phyloP scores from a whole-genome alignment of 805 yeast species.

The Saccharomycopsis sp. region DNA sequence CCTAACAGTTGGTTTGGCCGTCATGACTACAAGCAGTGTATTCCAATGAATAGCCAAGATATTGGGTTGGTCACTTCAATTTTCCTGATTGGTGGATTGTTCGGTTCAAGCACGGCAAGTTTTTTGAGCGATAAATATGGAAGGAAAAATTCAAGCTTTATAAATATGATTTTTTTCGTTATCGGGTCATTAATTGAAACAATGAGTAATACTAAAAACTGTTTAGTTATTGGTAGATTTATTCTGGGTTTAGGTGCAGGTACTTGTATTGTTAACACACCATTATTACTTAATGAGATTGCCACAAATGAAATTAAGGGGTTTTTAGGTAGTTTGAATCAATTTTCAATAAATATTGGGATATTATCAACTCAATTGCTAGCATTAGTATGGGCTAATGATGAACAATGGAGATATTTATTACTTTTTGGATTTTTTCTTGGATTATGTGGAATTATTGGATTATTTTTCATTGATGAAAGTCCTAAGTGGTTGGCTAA shows the following conservation, averaged over 20 bases:
- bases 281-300: conserved; percentile 74
- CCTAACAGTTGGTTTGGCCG: conserved; percentile 35
- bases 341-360: conserved; percentile 79
- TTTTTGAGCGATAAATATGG: conserved; percentile 59
- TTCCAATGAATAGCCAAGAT: conserved; percentile 47
- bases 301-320: conserved; percentile 68
- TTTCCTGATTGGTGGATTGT: conserved; percentile 77
- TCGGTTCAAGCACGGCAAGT: conserved; percentile 69
- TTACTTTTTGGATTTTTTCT: conserved; percentile 54
- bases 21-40: conserved; percentile 36
- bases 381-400: conserved; percentile 62
- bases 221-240: conserved; percentile 61
- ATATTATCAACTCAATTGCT: conserved; percentile 72
- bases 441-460: conserved; percentile 42
- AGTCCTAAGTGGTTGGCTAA: conserved; percentile 77
- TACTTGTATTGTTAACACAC: conserved; percentile 74
- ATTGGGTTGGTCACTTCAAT: conserved; percentile 72
- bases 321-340: conserved; percentile 81
- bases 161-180: conserved; percentile 45
- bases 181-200: conserved; percentile 62
- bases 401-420: conserved; percentile 64
- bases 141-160: conserved; percentile 44
- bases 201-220: conserved; percentile 34
- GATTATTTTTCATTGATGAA: conserved; percentile 48
- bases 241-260: conserved; percentile 87